Conservation (phyloP, 805 yeast genomes). For the Candida silvicultrix region DNA sequence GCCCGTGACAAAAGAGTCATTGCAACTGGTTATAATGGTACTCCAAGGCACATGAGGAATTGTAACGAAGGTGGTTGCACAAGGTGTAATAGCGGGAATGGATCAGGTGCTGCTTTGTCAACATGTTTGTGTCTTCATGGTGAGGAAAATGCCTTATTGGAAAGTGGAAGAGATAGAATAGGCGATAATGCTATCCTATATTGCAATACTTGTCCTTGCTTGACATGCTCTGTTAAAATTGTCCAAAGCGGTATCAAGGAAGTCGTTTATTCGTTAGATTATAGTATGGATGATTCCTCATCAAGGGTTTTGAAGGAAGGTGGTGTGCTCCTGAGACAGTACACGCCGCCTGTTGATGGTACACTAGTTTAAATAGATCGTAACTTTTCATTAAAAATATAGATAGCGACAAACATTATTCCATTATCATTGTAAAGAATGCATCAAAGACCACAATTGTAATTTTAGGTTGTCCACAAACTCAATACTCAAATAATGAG, state of each 20-base stretch:
- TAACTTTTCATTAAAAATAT: neutral
- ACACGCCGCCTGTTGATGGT: constrained; percentile 23
- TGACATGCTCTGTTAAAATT: constrained; percentile 92
- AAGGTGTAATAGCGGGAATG: constrained; percentile 71
- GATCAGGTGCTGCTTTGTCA: constrained; percentile 56
- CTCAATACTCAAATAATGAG: constrained; percentile 38
- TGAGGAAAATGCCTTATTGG: constrained; percentile 92
- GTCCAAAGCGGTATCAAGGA: constrained; percentile 88
- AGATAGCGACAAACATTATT: neutral
- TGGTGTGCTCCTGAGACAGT: constrained; percentile 65
- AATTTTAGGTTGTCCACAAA: constrained; percentile 49
- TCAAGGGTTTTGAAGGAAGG: constrained; percentile 69
- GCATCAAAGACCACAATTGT: constrained; percentile 27
- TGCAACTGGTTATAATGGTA: constrained; percentile 97
- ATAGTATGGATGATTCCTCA: constrained; percentile 84
- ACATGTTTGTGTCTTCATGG: constrained; percentile 96
- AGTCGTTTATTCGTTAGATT: constrained; percentile 89
- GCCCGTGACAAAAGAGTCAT: constrained; percentile 81
- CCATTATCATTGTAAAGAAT: neutral
- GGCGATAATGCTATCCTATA: constrained; percentile 62
- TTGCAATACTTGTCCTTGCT: constrained; percentile 96
- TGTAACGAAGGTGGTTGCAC: constrained; percentile 96
- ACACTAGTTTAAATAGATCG: constrained; percentile 5
- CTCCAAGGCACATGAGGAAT: constrained; percentile 81
- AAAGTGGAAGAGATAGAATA: constrained; percentile 86